phyloP scores from a whole-genome alignment of 208 protist genomes.

The Trypanosoma congolense region DNA sequence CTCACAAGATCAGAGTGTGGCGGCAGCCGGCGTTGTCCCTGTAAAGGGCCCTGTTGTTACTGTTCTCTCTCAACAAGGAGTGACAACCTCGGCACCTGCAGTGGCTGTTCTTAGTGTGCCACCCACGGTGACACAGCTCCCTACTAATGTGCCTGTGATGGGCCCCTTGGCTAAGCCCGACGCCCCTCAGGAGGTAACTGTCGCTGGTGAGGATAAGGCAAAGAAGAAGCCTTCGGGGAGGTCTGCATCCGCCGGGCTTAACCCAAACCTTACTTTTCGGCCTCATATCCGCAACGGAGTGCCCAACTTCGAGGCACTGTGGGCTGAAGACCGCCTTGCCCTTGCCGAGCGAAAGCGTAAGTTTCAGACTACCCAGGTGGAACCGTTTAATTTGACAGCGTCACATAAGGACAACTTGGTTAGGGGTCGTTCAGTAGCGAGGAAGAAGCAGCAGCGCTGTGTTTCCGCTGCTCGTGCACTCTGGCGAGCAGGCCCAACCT shows the following conservation, averaged over 20 bases:
- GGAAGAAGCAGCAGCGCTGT: conserved; percentile 12
- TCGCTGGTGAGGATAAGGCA: conserved; percentile 1
- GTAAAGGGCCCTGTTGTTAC: conserved; percentile 14
- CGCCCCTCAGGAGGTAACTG: background rate
- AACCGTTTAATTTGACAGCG: conserved; percentile 55
- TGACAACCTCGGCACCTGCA: conserved; percentile 6
- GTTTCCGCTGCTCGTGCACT: conserved; percentile 1
- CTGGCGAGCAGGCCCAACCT: background rate
- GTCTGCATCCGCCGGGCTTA: conserved; percentile 24
- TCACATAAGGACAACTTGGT: conserved; percentile 27
- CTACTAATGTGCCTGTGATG: conserved; percentile 3
- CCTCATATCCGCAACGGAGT: conserved; percentile 69
- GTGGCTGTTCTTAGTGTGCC: background rate
- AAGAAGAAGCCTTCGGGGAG: background rate
- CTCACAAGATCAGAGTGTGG: background rate
- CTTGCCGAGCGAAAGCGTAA: conserved; percentile 45
- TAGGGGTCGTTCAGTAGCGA: conserved; percentile 5
- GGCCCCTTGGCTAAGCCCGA: background rate
- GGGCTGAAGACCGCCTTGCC: conserved; percentile 45
- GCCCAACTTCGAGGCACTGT: conserved; percentile 70
- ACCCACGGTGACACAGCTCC: conserved; percentile 1
- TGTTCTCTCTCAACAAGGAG: background rate
- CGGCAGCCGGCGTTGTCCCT: conserved; percentile 4
- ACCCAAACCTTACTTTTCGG: conserved; percentile 68
- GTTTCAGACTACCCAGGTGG: conserved; percentile 29